phyloP scores from a whole-genome alignment of 139 green algal genomes.

The Ostreobium quekettii region DNA sequence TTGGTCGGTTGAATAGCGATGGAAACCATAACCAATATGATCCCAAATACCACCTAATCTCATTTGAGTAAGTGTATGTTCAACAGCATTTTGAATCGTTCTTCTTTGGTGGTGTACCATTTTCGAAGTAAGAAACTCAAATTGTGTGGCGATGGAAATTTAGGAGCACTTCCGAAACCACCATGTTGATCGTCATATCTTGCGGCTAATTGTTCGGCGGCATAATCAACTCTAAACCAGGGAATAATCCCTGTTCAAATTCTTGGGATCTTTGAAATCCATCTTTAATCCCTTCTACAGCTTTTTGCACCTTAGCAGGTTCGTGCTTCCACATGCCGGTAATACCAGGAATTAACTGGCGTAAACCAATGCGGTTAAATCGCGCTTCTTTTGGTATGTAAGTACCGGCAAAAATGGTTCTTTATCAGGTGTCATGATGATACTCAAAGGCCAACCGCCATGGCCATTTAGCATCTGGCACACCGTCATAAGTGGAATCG shows the following conservation, averaged over 20 bases:
- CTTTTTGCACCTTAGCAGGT: neutral
- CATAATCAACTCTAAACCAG: neutral
- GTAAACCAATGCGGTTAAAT: conserved; percentile 52
- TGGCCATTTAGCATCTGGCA: conserved; percentile 66
- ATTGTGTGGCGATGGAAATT: conserved; percentile 81
- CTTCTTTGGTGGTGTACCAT: too few relatives aligned
- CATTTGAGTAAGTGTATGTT: conserved; percentile 57
- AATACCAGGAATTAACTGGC: conserved; percentile 56
- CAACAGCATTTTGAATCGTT: conserved; percentile 19
- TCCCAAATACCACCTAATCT: conserved; percentile 72
- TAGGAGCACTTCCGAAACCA: conserved; percentile 76
- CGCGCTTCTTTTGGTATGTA: conserved; percentile 46
- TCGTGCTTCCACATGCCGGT: conserved; percentile 32
- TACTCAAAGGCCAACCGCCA: conserved; percentile 60
- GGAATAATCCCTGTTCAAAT: neutral
- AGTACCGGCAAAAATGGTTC: conserved; percentile 70
- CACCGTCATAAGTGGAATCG: conserved; percentile 70
- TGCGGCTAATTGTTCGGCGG: conserved; percentile 29
- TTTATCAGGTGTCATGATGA: conserved; percentile 65
- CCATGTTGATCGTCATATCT: conserved; percentile 40
- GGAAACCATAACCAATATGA: conserved; percentile 80
- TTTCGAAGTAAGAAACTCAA: conserved; percentile 56
- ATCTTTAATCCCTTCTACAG: neutral
- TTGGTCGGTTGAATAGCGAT: conserved; percentile 71
- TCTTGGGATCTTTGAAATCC: neutral